Evolutionary conservation across 768 basidiomycete species (phyloP), one percentile per base, ranked within the genome.

Genomic region (Panellus pusillus): DNA sequence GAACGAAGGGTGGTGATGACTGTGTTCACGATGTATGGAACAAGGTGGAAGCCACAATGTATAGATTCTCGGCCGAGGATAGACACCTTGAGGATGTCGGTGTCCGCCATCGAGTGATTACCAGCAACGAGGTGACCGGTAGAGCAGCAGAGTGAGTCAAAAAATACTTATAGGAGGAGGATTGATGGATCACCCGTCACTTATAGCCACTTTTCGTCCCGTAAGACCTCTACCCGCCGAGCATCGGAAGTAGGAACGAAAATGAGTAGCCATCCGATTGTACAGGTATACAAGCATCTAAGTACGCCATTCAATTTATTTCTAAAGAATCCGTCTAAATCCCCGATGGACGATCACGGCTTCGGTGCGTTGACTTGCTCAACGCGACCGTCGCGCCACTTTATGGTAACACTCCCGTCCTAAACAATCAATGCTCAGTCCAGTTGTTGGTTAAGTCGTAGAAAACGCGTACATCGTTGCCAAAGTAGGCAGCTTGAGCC

Each of bases 401-500:
- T 81, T 27, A 87, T 75, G 0, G 84, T 85, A 14, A 90, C 84
- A 47, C 82, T 85, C 1, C 88, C 88, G 62, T 89, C 84, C 83
- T 87, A 55, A 20, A 32, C 28, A 28, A 52, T 12, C 27, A 13
- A 51, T 31, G 42, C 38, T 56, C n/a, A 51, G 54, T 18, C 38
- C 48, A 44, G 38, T 39, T n/a, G 24, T 31, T 4, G 28, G 19
- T 38, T n/a, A 15, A 45, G 45, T 18, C 43, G 35, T 17, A 11
- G 37, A 19, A 1, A 8, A 18, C 57, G 65, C 73, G 41, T 40
- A 89, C 91, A 72, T 83, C 76, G 61, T 93, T 93, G 17, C 92
- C 92, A 70, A 98, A 99, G 75, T 98, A 98, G n/a, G 95, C 96
- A 0, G 94, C 94, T 66, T 86, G 82, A 5, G 90, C 94, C 79